Percentiles rank a stretch among this genome's conserved stretches.
Evolutionary conservation across 2,329 filamentous ascomycete species (phyloP).

Genomic region (Hypoxylon sp.): DNA sequence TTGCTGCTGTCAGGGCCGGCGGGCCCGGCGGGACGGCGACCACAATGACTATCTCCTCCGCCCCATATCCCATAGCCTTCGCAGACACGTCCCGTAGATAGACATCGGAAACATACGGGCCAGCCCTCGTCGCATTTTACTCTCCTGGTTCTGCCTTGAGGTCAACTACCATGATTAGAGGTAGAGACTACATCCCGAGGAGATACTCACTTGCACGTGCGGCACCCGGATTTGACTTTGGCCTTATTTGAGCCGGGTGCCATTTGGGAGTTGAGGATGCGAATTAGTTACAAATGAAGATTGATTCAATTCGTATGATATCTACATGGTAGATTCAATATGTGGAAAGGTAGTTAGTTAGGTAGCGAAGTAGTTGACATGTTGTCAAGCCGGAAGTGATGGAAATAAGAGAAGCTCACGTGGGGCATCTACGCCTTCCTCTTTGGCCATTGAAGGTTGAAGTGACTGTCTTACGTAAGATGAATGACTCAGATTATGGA

Average conservation of each 20-base stretch:
- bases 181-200: not conserved
- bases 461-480: not conserved
- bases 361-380: not conserved
- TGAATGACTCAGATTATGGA: not conserved
- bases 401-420: not conserved
- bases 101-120: conserved; percentile 47
- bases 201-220: conserved; percentile 50
- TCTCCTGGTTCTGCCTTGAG: conserved; percentile 41
- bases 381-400: not conserved
- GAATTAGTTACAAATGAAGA: not conserved
- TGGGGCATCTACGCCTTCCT: not conserved
- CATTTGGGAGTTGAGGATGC: conserved; percentile 2
- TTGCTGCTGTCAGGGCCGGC: conserved; percentile 43
- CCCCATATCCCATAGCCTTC: conserved; percentile 52
- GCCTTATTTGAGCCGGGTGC: conserved; percentile 3
- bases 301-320: too few species aligned
- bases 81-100: conserved; percentile 49
- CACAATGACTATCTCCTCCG: conserved; percentile 40
- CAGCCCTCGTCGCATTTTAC: conserved; percentile 51
- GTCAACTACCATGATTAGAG: conserved; percentile 7
- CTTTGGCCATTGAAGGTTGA: not conserved
- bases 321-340: too few species aligned
- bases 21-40: conserved; percentile 50
- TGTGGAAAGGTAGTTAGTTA: too few species aligned
- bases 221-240: conserved; percentile 49